Evolutionary conservation across 2,329 filamentous ascomycete species (phyloP), one percentile per base, ranked within the genome.

Genomic region (Aschersonia sp.): DNA sequence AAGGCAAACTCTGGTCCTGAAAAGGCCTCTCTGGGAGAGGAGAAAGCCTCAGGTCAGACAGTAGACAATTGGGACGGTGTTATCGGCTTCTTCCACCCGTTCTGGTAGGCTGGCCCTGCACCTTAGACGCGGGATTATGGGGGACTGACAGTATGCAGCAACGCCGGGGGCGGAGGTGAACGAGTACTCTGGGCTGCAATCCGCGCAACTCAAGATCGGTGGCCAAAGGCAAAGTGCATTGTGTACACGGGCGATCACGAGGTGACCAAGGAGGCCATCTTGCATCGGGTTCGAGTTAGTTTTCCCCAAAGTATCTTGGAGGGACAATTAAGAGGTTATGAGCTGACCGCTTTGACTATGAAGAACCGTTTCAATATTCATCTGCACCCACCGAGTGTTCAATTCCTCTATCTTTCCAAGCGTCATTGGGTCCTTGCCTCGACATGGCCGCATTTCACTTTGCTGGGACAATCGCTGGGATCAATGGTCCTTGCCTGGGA

Each of bases 171-270:
- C 31, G 92, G 92, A 51, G 92, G 92, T 52, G 92, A 98, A 67
- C 76, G 92, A 62, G 92, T 98, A 42, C 78, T 98, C 30, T 98
- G 94, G 87, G 90, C 89, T 48, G 92, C 92, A 9, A 86, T 98
- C 51, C 79, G 87, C 50, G 87, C 90, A 41, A 95, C 87, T 2
- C 92, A 97, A 66, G 77, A 81, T 57, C 78, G 83, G 54, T 95
- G 87, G 81, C 92, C 90, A 2, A 83, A 83, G 50, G 87, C 88
- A 41, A 84, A 89, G 58, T 94, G 89, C 57, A 77, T 92, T 11
- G 85, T 98, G 37, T 98, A 98, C 62, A 98, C 92, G 0, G 92
- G 92, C 46, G 92, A 98, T 62, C 86, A 94, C 61, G 87, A 92
- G 55, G 84, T 84, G 43, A 80, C 79, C 62, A 95, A 95, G 65